These are phyloP conservation scores for Yarrowia sp. DNA, from an alignment of 805 yeast species.

Conservation along the genomic window DNA sequence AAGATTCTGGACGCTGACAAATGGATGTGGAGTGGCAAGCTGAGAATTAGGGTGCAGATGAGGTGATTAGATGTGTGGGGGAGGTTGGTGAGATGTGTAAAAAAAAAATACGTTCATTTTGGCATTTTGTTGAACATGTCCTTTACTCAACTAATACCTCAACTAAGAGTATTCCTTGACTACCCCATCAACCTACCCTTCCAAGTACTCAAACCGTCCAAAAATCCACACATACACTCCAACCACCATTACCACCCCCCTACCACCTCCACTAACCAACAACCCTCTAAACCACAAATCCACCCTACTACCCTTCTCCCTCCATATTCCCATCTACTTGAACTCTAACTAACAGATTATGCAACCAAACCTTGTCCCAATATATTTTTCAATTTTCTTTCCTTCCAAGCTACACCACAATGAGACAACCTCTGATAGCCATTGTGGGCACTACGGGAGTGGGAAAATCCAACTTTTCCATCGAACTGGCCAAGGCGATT, in stretches of 20 bases:
- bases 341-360: not conserved
- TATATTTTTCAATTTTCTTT: not conserved
- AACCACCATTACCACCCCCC: too few species aligned
- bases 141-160: too few species aligned
- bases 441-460: constrained; percentile 95
- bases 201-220: too few species aligned
- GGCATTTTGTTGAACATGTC: too few species aligned
- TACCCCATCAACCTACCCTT: too few species aligned
- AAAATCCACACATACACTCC: too few species aligned
- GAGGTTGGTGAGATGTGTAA: too few species aligned
- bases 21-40: not conserved
- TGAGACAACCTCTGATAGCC: constrained; percentile 54
- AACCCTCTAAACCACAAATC: too few species aligned
- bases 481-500: constrained; percentile 71
- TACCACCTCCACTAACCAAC: too few species aligned
- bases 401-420: not conserved
- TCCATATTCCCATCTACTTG: not conserved
- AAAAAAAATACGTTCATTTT: too few species aligned
- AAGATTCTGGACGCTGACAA: constrained; percentile 15
- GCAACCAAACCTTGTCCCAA: not conserved
- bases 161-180: too few species aligned
- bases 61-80: not conserved
- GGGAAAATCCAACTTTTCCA: constrained; percentile 83
- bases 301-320: not conserved
- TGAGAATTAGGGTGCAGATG: too few species aligned